Base-by-base conservation (phyloP, 169 alveolate genomes). In the Plasmodium vinckei region DNA sequence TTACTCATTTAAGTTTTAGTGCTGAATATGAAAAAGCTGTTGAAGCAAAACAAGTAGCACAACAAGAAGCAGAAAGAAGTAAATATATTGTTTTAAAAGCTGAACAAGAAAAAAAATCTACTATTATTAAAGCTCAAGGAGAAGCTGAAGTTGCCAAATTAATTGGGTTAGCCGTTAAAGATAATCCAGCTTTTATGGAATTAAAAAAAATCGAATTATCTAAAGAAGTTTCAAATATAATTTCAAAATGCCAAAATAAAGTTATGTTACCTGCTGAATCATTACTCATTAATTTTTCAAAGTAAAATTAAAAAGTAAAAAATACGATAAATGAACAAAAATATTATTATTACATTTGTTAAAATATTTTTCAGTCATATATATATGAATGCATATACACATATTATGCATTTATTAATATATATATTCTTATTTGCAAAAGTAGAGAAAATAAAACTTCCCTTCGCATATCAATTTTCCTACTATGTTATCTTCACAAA, bases 1-100 rank as follows among this genome's bases (percentile, higher is more conserved):
- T 98, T 47, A 97, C 98, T n/a, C 98, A 96, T 89, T 68, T 96
- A 60, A 95, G 96, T 92, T 96, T 96, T 94, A 92, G 97, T 23
- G 97, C 95, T 17, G 98, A 96, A 82, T 96, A 96, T 75, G 98
- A 96, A 77, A 95, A 96, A 89, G 99, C 99, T 1, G 99, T 98
- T 49, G 99, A 98, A 95, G 96, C 99, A 39, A 98, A 98, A 94
- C 99, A 98, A 92, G 99, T 98, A 13, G 99, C 99, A 9, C 98
- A 97, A 90, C 99, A 98, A 92, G 98, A 97, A 71, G 99, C 99
- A 7, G 99, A 98, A 92, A 94, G 98, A 87, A 98, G 99, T 44
- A 98, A 97, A 95, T 98, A 96, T 93, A 82, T 97, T 21, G 99
- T 98, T 56, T 94, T 96, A 88, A 94, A 96, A 91, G 99, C 99